These are phyloP conservation scores for Boehmeria nivea DNA, from an alignment of 306 rosid species.

Conservation along the genomic window DNA sequence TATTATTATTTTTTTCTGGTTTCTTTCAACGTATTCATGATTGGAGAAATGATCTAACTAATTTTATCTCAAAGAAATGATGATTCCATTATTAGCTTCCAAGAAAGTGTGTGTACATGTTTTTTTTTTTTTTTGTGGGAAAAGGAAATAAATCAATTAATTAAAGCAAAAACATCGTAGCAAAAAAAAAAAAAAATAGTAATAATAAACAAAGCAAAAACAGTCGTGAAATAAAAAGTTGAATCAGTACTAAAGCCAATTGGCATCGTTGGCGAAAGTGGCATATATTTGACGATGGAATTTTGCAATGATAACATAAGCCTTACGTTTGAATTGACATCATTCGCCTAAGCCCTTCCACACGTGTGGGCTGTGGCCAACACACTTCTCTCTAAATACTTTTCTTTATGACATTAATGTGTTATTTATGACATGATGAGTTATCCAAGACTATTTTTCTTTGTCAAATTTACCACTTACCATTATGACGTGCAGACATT, in stretches of 20 bases:
- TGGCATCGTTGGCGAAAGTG: too few species aligned
- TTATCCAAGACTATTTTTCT: too few species aligned
- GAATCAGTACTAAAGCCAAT: too few species aligned
- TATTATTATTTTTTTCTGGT: background rate
- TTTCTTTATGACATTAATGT: too few species aligned
- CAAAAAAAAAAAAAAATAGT: too few species aligned
- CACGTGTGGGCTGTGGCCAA: background rate
- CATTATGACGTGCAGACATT: too few species aligned
- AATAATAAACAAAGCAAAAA: too few species aligned
- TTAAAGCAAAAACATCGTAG: background rate
- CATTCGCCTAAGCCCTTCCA: conserved; percentile 12
- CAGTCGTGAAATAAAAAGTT: too few species aligned
- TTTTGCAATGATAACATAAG: conserved; percentile 28
- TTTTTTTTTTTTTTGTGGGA: too few species aligned
- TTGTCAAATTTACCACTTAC: too few species aligned
- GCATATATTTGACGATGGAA: background rate
- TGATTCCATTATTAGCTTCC: conserved; percentile 5
- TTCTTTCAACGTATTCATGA: conserved; percentile 2
- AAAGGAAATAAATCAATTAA: background rate
- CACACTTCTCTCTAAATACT: too few species aligned
- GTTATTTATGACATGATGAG: too few species aligned
- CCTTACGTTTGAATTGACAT: conserved; percentile 55
- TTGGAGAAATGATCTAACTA: conserved; percentile 1
- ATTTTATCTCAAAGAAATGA: background rate
- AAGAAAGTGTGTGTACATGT: background rate